Conservation (phyloP, 495 filamentous ascomycete species). For the Talaromyces ruber region DNA sequence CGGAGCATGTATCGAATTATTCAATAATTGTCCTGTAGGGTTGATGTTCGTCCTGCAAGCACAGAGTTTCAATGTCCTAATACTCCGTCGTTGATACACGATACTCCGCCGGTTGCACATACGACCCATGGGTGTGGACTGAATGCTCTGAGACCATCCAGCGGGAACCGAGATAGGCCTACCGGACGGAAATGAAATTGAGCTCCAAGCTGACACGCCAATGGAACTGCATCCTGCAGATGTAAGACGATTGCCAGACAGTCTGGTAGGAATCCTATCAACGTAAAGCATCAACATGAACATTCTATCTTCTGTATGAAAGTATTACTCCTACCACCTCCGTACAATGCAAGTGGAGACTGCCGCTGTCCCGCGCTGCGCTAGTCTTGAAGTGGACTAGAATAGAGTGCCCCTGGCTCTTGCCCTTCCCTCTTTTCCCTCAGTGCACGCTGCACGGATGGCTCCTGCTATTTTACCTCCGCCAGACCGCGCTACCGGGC, state of each 20-base stretch:
- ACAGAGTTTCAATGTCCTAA: not conserved
- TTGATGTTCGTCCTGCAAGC: no score
- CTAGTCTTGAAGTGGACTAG: not conserved
- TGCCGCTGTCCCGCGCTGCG: not conserved
- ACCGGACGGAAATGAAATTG: not conserved
- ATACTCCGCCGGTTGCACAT: not conserved
- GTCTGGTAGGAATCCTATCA: no score
- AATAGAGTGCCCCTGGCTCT: not conserved
- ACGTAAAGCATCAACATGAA: no score
- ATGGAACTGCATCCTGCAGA: not conserved
- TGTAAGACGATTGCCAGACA: not conserved
- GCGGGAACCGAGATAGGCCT: not conserved
- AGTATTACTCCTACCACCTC: no score
- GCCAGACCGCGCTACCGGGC: not conserved
- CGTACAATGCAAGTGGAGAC: not conserved
- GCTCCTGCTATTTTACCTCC: not conserved
- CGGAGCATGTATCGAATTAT: no score
- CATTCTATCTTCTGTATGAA: no score
- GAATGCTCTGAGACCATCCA: not conserved
- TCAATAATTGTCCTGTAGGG: no score
- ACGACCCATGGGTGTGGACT: not conserved
- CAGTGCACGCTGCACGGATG: no score
- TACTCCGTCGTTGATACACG: no score
- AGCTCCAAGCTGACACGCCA: not conserved
- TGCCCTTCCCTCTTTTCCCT: not conserved